Evolutionary conservation across 257 asterid species (phyloP), one percentile per base, ranked within the genome.

Genomic region (Asclepias syriaca): DNA sequence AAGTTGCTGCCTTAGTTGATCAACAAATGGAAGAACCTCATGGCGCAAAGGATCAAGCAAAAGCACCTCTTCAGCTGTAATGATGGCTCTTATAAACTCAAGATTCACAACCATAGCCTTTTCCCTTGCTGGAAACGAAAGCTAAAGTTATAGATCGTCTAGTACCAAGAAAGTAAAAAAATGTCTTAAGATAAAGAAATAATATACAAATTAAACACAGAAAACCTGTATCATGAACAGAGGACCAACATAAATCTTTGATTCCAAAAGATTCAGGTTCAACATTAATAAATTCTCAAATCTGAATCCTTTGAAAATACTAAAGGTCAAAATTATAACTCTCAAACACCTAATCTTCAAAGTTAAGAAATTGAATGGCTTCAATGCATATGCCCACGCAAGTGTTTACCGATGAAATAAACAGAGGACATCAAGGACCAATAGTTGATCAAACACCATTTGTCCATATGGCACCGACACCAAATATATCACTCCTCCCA

Each of bases 21-120:
- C 99, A 73, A 92, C 97, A 73, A 95, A 95, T 21, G 98, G 99
- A 81, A 95, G 93, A 75, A 90, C 98, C 88, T 95, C 99, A 72
- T 92, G 96, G 51, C 92, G 83, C 73, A 92, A 83, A 82, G 99
- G 99, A 76, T 95, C 96, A 60, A 95, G 98, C 78, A 95, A 80
- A 84, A 95, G 74, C 46, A 95, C 93, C 82, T 95, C 99, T 76
- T 95, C 98, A 1, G 99, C 98, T 14, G 97, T 90, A 80, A 95
- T 83, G 72, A 95, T 89, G 60, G 97, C 99, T 83, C 98, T 86
- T 83, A 90, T 87, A 68, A 84, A 87, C 84, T 95, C 99, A 84
- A 95, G 85, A 85, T 92, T 95, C 54, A 95, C 96, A 75, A 95
- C 90, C 97, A 95, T 89, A 76, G 99, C 98, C 77, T 89, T 95